These are phyloP conservation scores for Amanita subjunquillea DNA, from an alignment of 768 basidiomycete species.

Conservation along the genomic window DNA sequence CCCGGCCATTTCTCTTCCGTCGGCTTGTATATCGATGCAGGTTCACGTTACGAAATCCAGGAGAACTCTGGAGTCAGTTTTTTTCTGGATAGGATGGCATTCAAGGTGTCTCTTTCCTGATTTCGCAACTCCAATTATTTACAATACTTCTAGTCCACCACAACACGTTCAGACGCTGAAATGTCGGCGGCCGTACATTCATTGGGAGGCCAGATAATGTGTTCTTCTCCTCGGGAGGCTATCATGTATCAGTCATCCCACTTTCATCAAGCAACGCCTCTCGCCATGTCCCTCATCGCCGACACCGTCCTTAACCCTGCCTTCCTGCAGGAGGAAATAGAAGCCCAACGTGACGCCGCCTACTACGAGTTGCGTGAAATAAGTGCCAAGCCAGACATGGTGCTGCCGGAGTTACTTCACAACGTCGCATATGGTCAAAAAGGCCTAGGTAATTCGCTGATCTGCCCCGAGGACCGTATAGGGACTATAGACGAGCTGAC, in stretches of 20 bases:
- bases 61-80: slow-evolving; percentile 76
- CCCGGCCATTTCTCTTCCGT: slow-evolving; percentile 93
- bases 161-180: slow-evolving; percentile 55
- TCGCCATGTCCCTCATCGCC: slow-evolving; percentile 80
- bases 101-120: slow-evolving; percentile 55
- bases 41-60: slow-evolving; percentile 77
- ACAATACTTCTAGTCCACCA: slow-evolving; percentile 51
- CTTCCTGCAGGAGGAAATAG: slow-evolving; percentile 70
- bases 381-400: slow-evolving; percentile 81
- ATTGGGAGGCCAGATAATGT: slow-evolving; percentile 87
- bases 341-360: slow-evolving; percentile 76
- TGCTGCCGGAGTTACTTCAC: slow-evolving; percentile 86
- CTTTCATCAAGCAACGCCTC: slow-evolving; percentile 72
- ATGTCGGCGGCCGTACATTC: slow-evolving; percentile 77
- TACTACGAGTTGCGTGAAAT: slow-evolving; percentile 89
- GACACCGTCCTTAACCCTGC: slow-evolving; percentile 81
- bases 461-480: slow-evolving; percentile 83
- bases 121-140: not conserved
- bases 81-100: slow-evolving; percentile 92
- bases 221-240: slow-evolving; percentile 83
- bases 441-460: slow-evolving; percentile 81
- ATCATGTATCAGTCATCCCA: slow-evolving; percentile 98
- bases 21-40: slow-evolving; percentile 91
- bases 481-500: slow-evolving; percentile 48
- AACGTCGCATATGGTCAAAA: slow-evolving; percentile 68